Base-by-base conservation (phyloP, 768 basidiomycete species). In the Lactarius pseudohatsudake region DNA sequence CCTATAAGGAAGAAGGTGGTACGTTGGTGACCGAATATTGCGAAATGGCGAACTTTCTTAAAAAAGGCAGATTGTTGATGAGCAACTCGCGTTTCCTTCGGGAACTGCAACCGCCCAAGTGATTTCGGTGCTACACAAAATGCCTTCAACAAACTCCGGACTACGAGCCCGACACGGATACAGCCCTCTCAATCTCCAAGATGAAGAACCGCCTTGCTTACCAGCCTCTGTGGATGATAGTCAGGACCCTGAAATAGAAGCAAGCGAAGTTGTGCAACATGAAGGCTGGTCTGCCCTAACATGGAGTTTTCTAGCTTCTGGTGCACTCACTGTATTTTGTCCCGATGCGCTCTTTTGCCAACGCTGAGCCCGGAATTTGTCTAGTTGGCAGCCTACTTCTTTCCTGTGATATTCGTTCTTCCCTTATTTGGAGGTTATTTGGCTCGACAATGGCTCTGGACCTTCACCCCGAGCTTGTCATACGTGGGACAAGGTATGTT, bases 81-180 rank as follows among this genome's bases (percentile, higher is more conserved):
- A 98, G 76, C 88, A 96, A 75, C 86, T 98, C 4, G 82, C 91
- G 2, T 98, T 98, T 72, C 96, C 96, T 2, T 94, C 92, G 1
- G 96, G 96, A 36, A 96, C 96, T 18, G 96, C 96, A 1, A 98
- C 96, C 1, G 96, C 96, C 5, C 96, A 97, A 70, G 81, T 98
- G 13, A 94, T 98, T 57, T 90, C 94, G 2, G 91, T 97, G 15
- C 81, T 98, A 16, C 94, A 98, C 72, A 79, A 85, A 65, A 77
- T 89, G 41, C 90, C 90, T 1, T 86, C 86, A 36, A 87, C 61
- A 22, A 82, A 87, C 18, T 81, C 85, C 1, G 77, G 80, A 8
- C 61, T 87, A n/a, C 81, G 83, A 20, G 82, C 74, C 41, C 82
- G 90, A 65, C 74, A 72, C 16, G 89, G 86, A 8, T 92, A 92